A percentile compares a stretch with the other conserved stretches of the same genome.
phyloP scores from a whole-genome alignment of 1,139 yeast species.

The Debaryomyces singareniensis region DNA sequence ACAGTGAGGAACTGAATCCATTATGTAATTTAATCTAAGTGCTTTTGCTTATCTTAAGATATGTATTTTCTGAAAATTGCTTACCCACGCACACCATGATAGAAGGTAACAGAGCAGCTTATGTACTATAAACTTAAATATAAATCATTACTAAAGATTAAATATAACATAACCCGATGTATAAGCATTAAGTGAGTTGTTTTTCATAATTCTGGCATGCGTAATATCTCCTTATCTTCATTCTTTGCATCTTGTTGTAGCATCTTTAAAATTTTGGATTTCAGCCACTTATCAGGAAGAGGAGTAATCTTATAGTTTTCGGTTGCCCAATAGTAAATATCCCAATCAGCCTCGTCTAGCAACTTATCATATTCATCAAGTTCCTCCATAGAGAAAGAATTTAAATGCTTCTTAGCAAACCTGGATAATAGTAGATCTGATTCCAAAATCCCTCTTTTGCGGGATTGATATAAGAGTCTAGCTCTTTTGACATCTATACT shows the following conservation, averaged over 20 bases:
- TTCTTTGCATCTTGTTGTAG: conserved; percentile 74
- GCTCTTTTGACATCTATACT: conserved; percentile 74
- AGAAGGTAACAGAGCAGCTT: too few species aligned
- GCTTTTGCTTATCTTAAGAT: too few species aligned
- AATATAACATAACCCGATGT: neutral
- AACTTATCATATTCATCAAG: conserved; percentile 80
- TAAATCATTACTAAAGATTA: neutral
- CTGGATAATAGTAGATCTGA: conserved; percentile 80
- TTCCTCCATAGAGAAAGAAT: conserved; percentile 54
- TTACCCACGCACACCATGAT: too few species aligned
- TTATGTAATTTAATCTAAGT: too few species aligned
- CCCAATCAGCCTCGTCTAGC: conserved; percentile 96
- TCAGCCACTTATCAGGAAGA: conserved; percentile 78
- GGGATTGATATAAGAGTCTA: conserved; percentile 79
- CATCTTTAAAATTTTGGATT: conserved; percentile 54
- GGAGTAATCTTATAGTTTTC: conserved; percentile 74
- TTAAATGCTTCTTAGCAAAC: conserved; percentile 73
- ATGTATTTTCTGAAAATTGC: too few species aligned
- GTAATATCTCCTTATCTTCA: conserved; percentile 62
- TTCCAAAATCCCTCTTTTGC: conserved; percentile 94
- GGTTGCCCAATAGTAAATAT: conserved; percentile 96
- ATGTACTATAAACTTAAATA: neutral
- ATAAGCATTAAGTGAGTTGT: too few species aligned
- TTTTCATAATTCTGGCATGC: conserved; percentile 66
- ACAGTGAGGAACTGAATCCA: conserved; percentile 19